phyloP scores from a whole-genome alignment of 192 early-diverging fungal genomes.

The Lobosporangium transversale region DNA sequence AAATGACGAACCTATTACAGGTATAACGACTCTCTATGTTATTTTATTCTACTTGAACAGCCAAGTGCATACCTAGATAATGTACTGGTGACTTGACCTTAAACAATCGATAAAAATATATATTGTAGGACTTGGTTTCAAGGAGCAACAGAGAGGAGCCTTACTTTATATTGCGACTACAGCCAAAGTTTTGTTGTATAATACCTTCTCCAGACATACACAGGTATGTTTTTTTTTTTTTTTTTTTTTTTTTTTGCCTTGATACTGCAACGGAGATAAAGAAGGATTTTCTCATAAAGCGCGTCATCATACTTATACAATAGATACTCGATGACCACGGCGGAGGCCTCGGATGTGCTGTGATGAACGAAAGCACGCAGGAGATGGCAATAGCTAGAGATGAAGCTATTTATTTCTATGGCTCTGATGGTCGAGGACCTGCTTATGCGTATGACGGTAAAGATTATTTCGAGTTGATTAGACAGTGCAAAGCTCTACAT shows the following conservation, averaged over 20 bases:
- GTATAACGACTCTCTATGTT: too few relatives aligned
- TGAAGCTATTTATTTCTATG: conserved; percentile 94
- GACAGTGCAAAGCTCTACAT: too few relatives aligned
- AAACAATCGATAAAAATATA: too few relatives aligned
- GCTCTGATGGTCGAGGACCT: conserved; percentile 87
- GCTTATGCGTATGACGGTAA: conserved; percentile 90
- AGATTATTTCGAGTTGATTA: too few relatives aligned
- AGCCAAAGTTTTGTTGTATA: conserved; percentile 66
- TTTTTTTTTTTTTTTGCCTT: too few relatives aligned
- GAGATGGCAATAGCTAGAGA: conserved; percentile 89
- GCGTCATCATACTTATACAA: too few relatives aligned
- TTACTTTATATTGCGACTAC: conserved; percentile 79
- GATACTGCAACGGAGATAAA: too few relatives aligned
- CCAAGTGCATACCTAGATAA: too few relatives aligned
- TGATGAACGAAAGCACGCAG: conserved; percentile 72
- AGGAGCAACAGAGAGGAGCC: conserved; percentile 69
- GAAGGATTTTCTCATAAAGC: too few relatives aligned
- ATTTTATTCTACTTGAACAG: too few relatives aligned
- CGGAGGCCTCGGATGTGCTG: conserved; percentile 75
- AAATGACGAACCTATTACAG: conserved; percentile 86
- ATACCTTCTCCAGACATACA: conserved; percentile 57
- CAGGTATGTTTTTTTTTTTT: too few relatives aligned
- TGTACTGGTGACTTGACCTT: too few relatives aligned
- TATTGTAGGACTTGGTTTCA: conserved; percentile 77
- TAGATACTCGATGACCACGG: conserved; percentile 86